Evolutionary conservation across 371 early-diverging fungal genomes (phyloP).

Genomic region (Mucor lusitanicus): DNA sequence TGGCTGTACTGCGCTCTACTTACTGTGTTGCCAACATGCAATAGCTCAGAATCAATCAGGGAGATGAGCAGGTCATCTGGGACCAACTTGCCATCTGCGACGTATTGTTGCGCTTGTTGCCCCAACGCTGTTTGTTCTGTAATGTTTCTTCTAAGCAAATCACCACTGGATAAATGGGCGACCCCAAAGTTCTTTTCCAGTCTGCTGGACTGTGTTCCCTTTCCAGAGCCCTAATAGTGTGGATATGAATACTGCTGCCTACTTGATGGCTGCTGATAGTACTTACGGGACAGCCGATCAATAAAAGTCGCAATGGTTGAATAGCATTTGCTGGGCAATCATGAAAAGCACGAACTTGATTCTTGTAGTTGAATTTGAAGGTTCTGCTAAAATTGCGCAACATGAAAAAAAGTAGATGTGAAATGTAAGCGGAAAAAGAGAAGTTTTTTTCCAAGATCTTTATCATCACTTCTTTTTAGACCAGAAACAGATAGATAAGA

Average conservation of each 20-base stretch:
- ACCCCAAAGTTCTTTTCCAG: slow-evolving; percentile 71
- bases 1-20: slow-evolving; percentile 1
- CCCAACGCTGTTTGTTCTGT: slow-evolving; percentile 70
- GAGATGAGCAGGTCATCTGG: slow-evolving; percentile 79
- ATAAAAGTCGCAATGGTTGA: slow-evolving; percentile 58
- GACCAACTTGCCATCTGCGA: slow-evolving; percentile 67
- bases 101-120: slow-evolving; percentile 56
- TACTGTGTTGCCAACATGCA: slow-evolving; percentile 47
- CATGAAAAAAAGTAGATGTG: background rate
- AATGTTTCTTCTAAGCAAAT: slow-evolving; percentile 80
- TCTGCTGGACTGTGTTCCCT: slow-evolving; percentile 87
- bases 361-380: background rate
- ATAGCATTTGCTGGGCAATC: slow-evolving; percentile 42
- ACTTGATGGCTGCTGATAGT: background rate
- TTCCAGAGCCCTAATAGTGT: slow-evolving; percentile 73
- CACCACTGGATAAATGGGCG: slow-evolving; percentile 78
- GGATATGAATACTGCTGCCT: background rate
- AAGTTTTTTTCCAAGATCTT: background rate
- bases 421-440: background rate
- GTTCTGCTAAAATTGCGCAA: slow-evolving; percentile 5
- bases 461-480: background rate
- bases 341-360: slow-evolving; percentile 29
- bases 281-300: slow-evolving; percentile 66
- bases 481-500: background rate
- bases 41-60: slow-evolving; percentile 74